Evolutionary conservation across 208 protist genomes (phyloP).

Genomic region (Acanthamoeba rhysodes): DNA sequence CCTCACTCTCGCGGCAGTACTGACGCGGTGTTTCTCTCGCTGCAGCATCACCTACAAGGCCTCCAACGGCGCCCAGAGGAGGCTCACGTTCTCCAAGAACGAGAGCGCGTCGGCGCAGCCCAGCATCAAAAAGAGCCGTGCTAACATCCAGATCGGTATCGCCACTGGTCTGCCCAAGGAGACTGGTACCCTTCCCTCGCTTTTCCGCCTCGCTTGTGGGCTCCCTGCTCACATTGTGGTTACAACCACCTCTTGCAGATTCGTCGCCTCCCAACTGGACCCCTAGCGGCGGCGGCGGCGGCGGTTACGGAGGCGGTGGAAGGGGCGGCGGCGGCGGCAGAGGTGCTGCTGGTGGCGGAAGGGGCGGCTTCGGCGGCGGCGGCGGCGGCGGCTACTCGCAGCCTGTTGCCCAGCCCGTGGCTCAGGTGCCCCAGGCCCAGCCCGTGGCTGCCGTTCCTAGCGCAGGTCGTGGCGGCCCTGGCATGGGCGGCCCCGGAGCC

Average conservation of each 20-base stretch:
- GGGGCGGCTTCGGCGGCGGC: conserved; percentile 44
- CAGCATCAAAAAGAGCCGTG: conserved; percentile 78
- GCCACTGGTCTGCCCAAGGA: conserved; percentile 80
- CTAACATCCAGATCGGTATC: conserved; percentile 78
- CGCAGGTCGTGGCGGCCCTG: background rate
- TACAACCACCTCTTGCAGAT: background rate
- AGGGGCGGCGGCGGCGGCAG: conserved; percentile 18
- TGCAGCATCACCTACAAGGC: conserved; percentile 81
- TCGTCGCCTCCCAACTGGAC: conserved; percentile 60
- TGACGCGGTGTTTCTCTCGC: background rate
- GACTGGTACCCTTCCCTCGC: conserved; percentile 30
- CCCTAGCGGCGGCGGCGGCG: conserved; percentile 13
- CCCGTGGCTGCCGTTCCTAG: conserved; percentile 4
- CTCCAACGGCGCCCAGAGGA: conserved; percentile 81
- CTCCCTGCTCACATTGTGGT: background rate
- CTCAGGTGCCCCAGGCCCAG: background rate
- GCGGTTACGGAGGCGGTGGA: conserved; percentile 15
- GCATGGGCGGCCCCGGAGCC: background rate
- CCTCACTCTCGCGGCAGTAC: background rate
- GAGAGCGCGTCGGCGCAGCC: conserved; percentile 7
- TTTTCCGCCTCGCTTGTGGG: background rate
- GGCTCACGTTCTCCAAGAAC: conserved; percentile 64
- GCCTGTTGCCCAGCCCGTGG: conserved; percentile 1
- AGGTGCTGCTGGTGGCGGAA: background rate
- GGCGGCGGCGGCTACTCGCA: conserved; percentile 32